phyloP scores from a whole-genome alignment of 768 basidiomycete species.

The Lactarius deliciosus region DNA sequence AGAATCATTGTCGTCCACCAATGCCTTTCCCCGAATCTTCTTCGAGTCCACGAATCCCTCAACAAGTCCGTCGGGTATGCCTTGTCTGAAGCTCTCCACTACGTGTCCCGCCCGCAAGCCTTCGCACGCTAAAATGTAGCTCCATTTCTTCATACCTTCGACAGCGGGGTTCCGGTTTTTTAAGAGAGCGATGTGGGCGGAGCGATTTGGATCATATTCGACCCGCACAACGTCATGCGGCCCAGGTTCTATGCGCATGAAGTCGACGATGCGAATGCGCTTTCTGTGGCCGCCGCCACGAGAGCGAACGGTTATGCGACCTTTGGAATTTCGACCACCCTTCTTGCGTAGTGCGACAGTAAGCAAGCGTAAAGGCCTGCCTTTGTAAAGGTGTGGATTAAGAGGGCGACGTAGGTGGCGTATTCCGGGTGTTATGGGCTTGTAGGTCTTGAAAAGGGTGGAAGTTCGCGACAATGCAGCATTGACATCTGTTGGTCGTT shows the following conservation, averaged over 20 bases:
- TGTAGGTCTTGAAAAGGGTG: slow-evolving; percentile 81
- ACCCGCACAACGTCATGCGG: slow-evolving; percentile 88
- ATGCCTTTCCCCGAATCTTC: slow-evolving; percentile 32
- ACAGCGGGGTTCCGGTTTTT: slow-evolving; percentile 56
- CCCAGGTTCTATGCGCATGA: slow-evolving; percentile 73
- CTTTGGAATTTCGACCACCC: slow-evolving; percentile 83
- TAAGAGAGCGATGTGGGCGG: slow-evolving; percentile 91
- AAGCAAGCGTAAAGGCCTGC: slow-evolving; percentile 79
- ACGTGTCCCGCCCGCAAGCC: slow-evolving; percentile 85
- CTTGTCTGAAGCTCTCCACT: slow-evolving; percentile 81
- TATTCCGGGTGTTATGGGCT: slow-evolving; percentile 81
- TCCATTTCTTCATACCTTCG: slow-evolving; percentile 63
- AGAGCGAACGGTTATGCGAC: slow-evolving; percentile 83
- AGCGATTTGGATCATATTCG: slow-evolving; percentile 94
- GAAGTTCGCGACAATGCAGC: slow-evolving; percentile 52
- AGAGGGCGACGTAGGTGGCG: slow-evolving; percentile 86
- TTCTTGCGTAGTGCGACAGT: slow-evolving; percentile 79
- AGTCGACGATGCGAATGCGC: slow-evolving; percentile 86
- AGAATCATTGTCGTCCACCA: slow-evolving; percentile 30
- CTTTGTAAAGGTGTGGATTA: slow-evolving; percentile 79
- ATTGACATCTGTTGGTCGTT: slow-evolving; percentile 37
- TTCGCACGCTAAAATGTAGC: slow-evolving; percentile 91
- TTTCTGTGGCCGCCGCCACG: slow-evolving; percentile 91
- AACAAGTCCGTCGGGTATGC: slow-evolving; percentile 75
- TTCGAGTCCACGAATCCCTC: slow-evolving; percentile 42